phyloP scores from a whole-genome alignment of 2,329 filamentous ascomycete species.

The Exophiala sp. region DNA sequence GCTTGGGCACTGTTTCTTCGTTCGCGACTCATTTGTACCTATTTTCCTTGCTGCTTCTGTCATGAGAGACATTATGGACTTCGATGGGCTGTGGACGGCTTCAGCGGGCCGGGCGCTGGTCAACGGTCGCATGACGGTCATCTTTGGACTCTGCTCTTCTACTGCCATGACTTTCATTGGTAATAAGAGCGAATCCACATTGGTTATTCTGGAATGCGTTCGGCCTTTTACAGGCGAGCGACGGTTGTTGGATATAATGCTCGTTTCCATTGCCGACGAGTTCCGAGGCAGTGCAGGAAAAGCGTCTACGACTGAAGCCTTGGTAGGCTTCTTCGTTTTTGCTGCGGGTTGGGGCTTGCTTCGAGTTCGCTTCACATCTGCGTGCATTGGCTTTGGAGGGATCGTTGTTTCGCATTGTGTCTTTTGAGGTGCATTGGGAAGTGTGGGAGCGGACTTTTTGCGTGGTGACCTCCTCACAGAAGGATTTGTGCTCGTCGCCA shows the following conservation, averaged over 20 bases:
- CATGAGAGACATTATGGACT: slow-evolving; percentile 23
- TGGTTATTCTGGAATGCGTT: slow-evolving; percentile 31
- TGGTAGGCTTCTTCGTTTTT: not conserved
- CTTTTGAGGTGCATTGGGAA: slow-evolving; percentile 3
- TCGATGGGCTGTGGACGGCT: not conserved
- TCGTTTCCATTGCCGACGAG: not conserved
- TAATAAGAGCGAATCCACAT: slow-evolving; percentile 36
- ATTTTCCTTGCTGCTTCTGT: slow-evolving; percentile 5
- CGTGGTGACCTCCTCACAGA: slow-evolving; percentile 23
- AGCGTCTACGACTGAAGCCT: not conserved
- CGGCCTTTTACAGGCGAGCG: slow-evolving; percentile 16
- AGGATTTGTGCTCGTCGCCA: slow-evolving; percentile 14
- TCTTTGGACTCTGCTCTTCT: slow-evolving; percentile 36
- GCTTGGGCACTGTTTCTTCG: slow-evolving; percentile 1
- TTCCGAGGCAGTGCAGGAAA: slow-evolving; percentile 9
- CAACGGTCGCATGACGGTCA: slow-evolving; percentile 25
- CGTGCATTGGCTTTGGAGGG: not conserved
- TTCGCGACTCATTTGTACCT: not conserved
- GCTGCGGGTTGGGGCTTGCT: not conserved
- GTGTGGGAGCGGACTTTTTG: slow-evolving; percentile 11
- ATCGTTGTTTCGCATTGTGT: not conserved
- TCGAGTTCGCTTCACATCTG: not conserved
- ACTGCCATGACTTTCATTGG: slow-evolving; percentile 28
- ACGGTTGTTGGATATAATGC: slow-evolving; percentile 14
- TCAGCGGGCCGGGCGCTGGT: slow-evolving; percentile 19